Evolutionary conservation across 148 eudicot species (phyloP), one percentile per base, ranked within the genome.

Genomic region (Gaultheria prostrata): DNA sequence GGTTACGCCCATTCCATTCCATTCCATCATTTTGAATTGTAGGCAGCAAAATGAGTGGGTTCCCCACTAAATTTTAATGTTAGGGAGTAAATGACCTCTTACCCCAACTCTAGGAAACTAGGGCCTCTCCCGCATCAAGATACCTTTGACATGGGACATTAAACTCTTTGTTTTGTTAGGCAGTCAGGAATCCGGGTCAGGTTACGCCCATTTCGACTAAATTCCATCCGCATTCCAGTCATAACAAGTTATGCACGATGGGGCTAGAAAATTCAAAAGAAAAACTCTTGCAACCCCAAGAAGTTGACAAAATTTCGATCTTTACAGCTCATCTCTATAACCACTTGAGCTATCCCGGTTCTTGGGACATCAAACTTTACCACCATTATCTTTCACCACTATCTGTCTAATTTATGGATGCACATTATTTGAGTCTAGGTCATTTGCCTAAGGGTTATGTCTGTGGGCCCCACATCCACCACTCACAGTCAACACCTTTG

Each of bases 41-140:
- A 26, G 14, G 10, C n/a, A 50, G 24, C 80, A 13, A 28, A 50
- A 77, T 50, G 33, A 77, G 80, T 77, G 56, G 79, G 80, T 77
- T 77, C 61, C 43, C 80, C 80, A 77, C 80, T 51, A 77, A 53
- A 15, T 72, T 9, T 35, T 9, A 3, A 5, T 61, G 11, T 69
- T 9, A 9, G 77, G 50, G 14, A 39, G 24, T 35, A 72, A 72
- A 72, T 20, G 24, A 43, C 24, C 26, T 18, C 24, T 39, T 21
- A 35, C 48, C 24, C 21, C 39, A 17, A 67, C 39, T 4, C 35
- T 67, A 28, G 35, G 39, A 13, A 5, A 24, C 72, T 28, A 67
- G 72, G 18, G 30, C 49, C 77, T 73, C 18, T 8, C 24, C 51
- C 51, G 21, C 30, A 9, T 72, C 46, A 49, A 77, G 57, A 32